Conservation (phyloP, 495 filamentous ascomycete species). For the Aspergillus asperescens region DNA sequence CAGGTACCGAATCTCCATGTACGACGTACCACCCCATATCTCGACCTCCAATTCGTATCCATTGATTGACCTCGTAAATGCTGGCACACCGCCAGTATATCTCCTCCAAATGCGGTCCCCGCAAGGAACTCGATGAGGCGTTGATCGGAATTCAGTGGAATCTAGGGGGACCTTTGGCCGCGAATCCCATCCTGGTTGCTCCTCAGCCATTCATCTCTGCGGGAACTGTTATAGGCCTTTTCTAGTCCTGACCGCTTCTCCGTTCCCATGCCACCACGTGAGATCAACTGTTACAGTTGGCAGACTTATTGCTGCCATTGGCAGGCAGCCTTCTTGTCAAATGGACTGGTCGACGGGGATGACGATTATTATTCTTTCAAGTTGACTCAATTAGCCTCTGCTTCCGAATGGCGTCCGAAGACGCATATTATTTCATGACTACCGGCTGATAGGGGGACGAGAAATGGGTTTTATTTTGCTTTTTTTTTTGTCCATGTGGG, state of each 20-base stretch:
- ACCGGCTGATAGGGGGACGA: not conserved
- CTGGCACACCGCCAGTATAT: slow-evolving; percentile 12
- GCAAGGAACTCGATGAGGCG: slow-evolving; percentile 4
- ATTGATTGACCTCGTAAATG: not conserved
- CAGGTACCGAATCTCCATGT: slow-evolving; percentile 1
- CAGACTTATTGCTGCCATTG: slow-evolving; percentile 10
- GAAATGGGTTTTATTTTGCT: not conserved
- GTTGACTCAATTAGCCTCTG: not conserved
- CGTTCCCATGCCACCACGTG: slow-evolving; percentile 10
- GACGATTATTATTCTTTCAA: not conserved
- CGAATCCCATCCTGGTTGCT: slow-evolving; percentile 1
- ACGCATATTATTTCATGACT: not conserved
- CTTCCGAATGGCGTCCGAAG: not conserved
- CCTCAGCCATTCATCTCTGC: slow-evolving; percentile 9
- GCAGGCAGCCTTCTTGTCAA: slow-evolving; percentile 3
- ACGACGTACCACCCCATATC: not conserved
- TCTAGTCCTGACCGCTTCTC: slow-evolving; percentile 21
- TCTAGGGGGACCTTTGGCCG: not conserved
- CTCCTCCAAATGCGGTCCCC: not conserved
- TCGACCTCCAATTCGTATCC: not conserved
- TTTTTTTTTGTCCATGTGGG: slow-evolving; percentile 12
- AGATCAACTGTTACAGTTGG: slow-evolving; percentile 8
- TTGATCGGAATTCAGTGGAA: slow-evolving; percentile 3
- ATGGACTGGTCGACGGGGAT: slow-evolving; percentile 1
- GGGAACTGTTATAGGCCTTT: slow-evolving; percentile 1